Conservation (phyloP, 345 rosid genomes). For the Gossypium herbaceum region DNA sequence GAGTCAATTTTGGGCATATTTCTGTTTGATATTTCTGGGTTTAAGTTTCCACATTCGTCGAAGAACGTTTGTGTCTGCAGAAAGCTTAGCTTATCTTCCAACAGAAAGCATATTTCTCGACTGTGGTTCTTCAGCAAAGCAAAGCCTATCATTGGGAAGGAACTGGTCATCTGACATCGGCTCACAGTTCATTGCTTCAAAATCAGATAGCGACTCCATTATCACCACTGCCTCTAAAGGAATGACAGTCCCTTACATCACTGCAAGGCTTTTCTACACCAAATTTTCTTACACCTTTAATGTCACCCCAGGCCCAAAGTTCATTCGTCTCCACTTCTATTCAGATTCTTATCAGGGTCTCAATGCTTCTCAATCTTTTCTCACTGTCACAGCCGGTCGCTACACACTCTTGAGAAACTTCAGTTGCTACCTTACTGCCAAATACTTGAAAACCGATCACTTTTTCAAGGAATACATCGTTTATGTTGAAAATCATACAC, state of each 20-base stretch:
- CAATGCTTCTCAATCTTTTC: slow-evolving; percentile 13
- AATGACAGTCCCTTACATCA: slow-evolving; percentile 10
- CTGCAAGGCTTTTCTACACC: slow-evolving; percentile 17
- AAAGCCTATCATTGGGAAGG: neutral
- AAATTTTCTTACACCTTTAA: slow-evolving; percentile 19
- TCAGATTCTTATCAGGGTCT: slow-evolving; percentile 14
- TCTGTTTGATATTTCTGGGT: neutral
- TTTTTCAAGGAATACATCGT: slow-evolving; percentile 23
- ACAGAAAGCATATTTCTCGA: neutral
- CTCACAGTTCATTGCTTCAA: neutral
- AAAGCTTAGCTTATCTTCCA: neutral
- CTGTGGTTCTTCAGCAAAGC: neutral
- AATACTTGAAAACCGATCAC: neutral
- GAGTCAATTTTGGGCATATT: neutral
- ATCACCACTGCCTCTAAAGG: neutral
- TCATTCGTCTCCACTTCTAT: slow-evolving; percentile 29
- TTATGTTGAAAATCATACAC: neutral
- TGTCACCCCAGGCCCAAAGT: slow-evolving; percentile 24
- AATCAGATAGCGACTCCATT: neutral
- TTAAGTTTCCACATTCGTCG: too few species aligned
- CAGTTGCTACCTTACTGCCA: slow-evolving; percentile 10
- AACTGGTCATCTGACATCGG: slow-evolving; percentile 3
- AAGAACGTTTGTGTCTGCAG: neutral
- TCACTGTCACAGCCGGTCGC: slow-evolving; percentile 18
- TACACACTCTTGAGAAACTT: slow-evolving; percentile 23